Percentiles rank a stretch among this genome's conserved stretches.
Conservation (phyloP, 2,329 filamentous ascomycete genomes). For the Trichoderma atroviride region DNA sequence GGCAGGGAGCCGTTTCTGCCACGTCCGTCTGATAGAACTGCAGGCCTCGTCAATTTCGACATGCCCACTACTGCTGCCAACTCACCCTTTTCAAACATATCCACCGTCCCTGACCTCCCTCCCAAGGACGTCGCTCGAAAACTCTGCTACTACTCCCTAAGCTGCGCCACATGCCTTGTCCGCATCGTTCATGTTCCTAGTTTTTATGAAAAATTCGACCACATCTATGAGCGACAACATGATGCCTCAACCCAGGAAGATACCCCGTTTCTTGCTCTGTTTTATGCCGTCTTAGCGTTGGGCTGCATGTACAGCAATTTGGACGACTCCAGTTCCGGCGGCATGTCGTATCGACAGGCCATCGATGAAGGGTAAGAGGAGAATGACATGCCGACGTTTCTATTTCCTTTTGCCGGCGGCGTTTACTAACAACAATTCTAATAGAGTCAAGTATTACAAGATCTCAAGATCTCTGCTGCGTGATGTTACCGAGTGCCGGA, state of each 20-base stretch:
- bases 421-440: conserved; percentile 8
- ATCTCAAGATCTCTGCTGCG: conserved; percentile 66
- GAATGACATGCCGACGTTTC: neutral
- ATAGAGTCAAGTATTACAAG: conserved; percentile 74
- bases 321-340: conserved; percentile 54
- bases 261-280: conserved; percentile 67
- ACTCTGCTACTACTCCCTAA: conserved; percentile 59
- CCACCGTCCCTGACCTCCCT: conserved; percentile 69
- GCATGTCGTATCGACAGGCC: conserved; percentile 52
- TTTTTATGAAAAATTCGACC: conserved; percentile 77
- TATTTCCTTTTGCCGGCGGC: too few species aligned
- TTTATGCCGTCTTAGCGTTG: conserved; percentile 71
- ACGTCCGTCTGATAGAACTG: conserved; percentile 48
- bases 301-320: conserved; percentile 71
- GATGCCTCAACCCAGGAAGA: conserved; percentile 67
- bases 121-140: conserved; percentile 57
- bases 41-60: conserved; percentile 68
- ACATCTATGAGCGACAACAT: conserved; percentile 70
- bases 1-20: conserved; percentile 62
- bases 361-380: conserved; percentile 59
- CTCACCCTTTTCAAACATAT: conserved; percentile 61
- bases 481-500: conserved; percentile 70
- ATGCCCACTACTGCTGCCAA: conserved; percentile 67
- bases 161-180: conserved; percentile 60
- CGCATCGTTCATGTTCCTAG: conserved; percentile 79